phyloP scores from a whole-genome alignment of 352 stramenopile species.

The Phytopythium boreale region DNA sequence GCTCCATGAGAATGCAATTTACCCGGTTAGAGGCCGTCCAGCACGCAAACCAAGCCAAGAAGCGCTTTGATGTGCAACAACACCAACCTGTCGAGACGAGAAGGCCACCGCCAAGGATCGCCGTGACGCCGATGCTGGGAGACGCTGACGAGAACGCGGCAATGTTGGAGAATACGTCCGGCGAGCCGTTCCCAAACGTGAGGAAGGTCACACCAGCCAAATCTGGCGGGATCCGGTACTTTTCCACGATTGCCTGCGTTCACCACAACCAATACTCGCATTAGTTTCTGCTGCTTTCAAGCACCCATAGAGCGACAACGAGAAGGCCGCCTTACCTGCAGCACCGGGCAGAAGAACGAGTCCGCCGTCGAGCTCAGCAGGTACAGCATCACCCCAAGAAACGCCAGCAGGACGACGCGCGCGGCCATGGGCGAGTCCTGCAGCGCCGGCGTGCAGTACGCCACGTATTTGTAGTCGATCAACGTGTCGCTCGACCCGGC shows the following conservation, averaged over 20 bases:
- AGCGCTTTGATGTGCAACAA: not conserved
- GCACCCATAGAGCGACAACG: not conserved
- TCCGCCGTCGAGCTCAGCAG: constrained; percentile 79
- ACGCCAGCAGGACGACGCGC: constrained; percentile 36
- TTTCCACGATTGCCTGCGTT: constrained; percentile 57
- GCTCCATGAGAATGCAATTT: not conserved
- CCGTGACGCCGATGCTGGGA: constrained; percentile 64
- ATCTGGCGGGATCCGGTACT: constrained; percentile 70
- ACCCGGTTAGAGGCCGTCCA: not conserved
- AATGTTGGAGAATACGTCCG: constrained; percentile 82
- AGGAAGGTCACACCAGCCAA: constrained; percentile 78
- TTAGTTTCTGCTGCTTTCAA: not conserved
- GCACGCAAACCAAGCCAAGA: not conserved
- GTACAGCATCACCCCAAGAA: constrained; percentile 66
- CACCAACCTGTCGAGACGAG: constrained; percentile 59
- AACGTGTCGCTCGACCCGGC: constrained; percentile 34
- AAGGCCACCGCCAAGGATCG: constrained; percentile 67
- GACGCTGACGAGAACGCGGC: constrained; percentile 58
- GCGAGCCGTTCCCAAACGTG: constrained; percentile 78
- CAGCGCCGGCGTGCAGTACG: constrained; percentile 49
- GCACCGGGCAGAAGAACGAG: constrained; percentile 74
- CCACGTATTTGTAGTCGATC: constrained; percentile 67
- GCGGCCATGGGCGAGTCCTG: constrained; percentile 34
- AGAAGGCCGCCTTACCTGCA: constrained; percentile 33
- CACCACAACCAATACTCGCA: not conserved